Evolutionary conservation across 495 filamentous ascomycete species (phyloP).

Genomic region (Filosporella fistucella): DNA sequence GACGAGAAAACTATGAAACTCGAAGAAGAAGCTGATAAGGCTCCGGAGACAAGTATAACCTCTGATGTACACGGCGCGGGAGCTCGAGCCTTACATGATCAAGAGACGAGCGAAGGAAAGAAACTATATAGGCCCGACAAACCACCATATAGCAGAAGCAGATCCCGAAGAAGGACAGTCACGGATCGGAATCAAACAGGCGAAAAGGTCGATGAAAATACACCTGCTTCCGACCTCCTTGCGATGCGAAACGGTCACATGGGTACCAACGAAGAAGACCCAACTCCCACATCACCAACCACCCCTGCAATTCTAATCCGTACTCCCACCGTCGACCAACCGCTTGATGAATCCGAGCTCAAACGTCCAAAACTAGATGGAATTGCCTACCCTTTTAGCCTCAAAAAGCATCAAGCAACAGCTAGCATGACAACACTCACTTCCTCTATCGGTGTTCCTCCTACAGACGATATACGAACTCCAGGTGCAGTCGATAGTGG

Average conservation of each 20-base stretch:
- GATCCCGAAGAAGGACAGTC: slow-evolving; percentile 34
- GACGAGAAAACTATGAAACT: slow-evolving; percentile 65
- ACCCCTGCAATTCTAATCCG: slow-evolving; percentile 9
- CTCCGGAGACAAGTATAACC: slow-evolving; percentile 19
- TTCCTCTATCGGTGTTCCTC: slow-evolving; percentile 6
- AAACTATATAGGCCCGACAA: no score
- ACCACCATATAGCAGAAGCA: slow-evolving; percentile 23
- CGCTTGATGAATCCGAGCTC: slow-evolving; percentile 28
- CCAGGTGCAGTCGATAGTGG: slow-evolving; percentile 10
- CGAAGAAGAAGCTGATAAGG: slow-evolving; percentile 37
- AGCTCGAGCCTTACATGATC: slow-evolving; percentile 25
- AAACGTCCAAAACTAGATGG: slow-evolving; percentile 44
- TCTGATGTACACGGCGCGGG: slow-evolving; percentile 31
- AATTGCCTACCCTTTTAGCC: slow-evolving; percentile 45
- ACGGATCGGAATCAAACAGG: slow-evolving; percentile 35
- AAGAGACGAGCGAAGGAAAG: slow-evolving; percentile 24
- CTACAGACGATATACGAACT: slow-evolving; percentile 12
- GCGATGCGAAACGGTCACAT: slow-evolving; percentile 15
- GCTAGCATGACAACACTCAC: slow-evolving; percentile 50
- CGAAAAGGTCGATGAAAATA: slow-evolving; percentile 26
- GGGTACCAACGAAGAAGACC: background rate
- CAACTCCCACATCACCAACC: slow-evolving; percentile 6
- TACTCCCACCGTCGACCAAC: slow-evolving; percentile 19
- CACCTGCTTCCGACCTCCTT: slow-evolving; percentile 27
- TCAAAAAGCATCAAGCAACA: slow-evolving; percentile 42